Evolutionary conservation across 306 rosid species (phyloP).

Genomic region (Mimosa pudica): DNA sequence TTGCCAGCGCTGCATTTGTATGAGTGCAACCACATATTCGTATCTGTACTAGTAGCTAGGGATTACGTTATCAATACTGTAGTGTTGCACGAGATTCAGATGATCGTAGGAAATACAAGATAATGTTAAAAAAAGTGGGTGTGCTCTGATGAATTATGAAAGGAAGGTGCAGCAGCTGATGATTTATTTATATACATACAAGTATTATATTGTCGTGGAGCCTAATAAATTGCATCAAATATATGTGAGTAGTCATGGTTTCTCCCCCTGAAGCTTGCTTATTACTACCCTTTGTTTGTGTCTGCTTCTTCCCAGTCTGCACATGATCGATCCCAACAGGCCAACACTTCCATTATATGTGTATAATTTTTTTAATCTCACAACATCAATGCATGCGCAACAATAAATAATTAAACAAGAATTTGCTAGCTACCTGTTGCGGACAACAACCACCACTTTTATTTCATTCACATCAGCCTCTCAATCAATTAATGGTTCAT

Average conservation of each 20-base stretch:
- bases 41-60: background rate
- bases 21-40: background rate
- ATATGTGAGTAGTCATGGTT: conserved; percentile 40
- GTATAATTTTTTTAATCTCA: background rate
- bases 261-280: background rate
- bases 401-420: conserved; percentile 33
- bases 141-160: background rate
- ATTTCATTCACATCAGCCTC: conserved; percentile 19
- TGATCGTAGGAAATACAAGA: conserved; percentile 22
- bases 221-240: conserved; percentile 41
- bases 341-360: conserved; percentile 13
- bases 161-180: background rate
- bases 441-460: conserved; percentile 36
- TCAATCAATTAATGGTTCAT: background rate
- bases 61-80: background rate
- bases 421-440: conserved; percentile 32
- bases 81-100: background rate
- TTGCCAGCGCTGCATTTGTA: background rate
- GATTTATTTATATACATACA: background rate
- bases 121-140: conserved; percentile 38
- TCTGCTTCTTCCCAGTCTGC: conserved; percentile 53
- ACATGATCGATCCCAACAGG: conserved; percentile 54
- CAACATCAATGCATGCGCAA: conserved; percentile 33
- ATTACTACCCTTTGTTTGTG: background rate
- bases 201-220: conserved; percentile 30